Evolutionary conservation across 1,139 yeast genomes (phyloP), one percentile per base, ranked within the genome.

Genomic region (Yamadazyma sp.): DNA sequence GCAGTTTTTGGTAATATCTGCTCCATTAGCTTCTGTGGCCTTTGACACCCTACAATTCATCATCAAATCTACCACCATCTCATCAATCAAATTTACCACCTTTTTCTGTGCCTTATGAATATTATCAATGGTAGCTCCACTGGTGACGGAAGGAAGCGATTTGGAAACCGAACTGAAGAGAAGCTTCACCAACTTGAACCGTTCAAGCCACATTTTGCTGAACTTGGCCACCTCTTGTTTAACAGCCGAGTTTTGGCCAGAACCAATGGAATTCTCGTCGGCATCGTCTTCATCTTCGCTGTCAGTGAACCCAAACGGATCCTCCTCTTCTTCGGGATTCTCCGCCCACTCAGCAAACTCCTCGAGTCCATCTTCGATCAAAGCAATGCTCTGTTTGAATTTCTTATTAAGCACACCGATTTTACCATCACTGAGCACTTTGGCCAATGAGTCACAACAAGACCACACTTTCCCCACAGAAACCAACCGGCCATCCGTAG

Each of bases 381-480:
- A 54, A 4, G 57, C 51, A 17, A 76, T 64, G 27, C 77, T 73
- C 37, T 63, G 66, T 39, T 64, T 70, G 13, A 82, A 60, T 41
- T 70, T 72, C 23, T 49, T 51, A 15, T 71, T 70, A 36, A 83
- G 59, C 2, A 78, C 53, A 3, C 79, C 82, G 17, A 78, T 48
- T 33, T 74, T 70, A 0, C 87, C 87, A 16, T 56, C 62, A 9
- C 63, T 60, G 5, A 76, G 52, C 15, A 76, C 51, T 3, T 57
- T 54, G 6, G 58, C 53, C 10, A 82, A 40, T 0, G 52, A 48
- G 42, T 80, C 85, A 54, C 86, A 80, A 29, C 64, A 56, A 11
- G 77, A 67, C 90, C 90, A 84, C 10, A 83, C 63, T 50, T 73
- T 73, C 16, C 87, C 92, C 16, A 83, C 78, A 0, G 78, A 67